Percentiles rank a stretch among this genome's conserved stretches.
Evolutionary conservation across 2,329 filamentous ascomycete species (phyloP).

Genomic region (Aspergillus sp.): DNA sequence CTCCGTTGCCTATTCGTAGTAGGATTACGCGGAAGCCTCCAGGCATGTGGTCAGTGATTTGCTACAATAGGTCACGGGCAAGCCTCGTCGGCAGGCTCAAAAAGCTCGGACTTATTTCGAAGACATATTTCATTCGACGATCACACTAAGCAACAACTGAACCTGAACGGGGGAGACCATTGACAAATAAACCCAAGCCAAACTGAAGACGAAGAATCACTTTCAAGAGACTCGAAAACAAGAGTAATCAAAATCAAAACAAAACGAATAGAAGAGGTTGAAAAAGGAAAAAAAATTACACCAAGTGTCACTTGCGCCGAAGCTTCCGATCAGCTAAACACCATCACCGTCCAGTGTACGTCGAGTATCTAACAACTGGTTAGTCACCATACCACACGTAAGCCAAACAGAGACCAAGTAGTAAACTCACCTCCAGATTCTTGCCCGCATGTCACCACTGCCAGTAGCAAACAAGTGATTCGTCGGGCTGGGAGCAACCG

Average conservation of each 20-base stretch:
- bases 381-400: slow-evolving; percentile 5
- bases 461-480: slow-evolving; percentile 89
- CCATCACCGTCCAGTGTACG: slow-evolving; percentile 32
- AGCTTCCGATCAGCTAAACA: slow-evolving; percentile 17
- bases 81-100: too few species aligned
- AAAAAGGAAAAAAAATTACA: slow-evolving; percentile 8
- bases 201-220: too few species aligned
- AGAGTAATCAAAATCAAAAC: too few species aligned
- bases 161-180: slow-evolving; percentile 1
- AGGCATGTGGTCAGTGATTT: too few species aligned
- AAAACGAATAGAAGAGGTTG: too few species aligned
- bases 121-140: too few species aligned
- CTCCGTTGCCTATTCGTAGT: too few species aligned
- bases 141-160: slow-evolving; percentile 4
- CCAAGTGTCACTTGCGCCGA: slow-evolving; percentile 26
- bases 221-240: too few species aligned
- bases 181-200: too few species aligned
- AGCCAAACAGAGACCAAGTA: not conserved
- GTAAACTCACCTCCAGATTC: slow-evolving; percentile 73
- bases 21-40: too few species aligned
- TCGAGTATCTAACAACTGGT: slow-evolving; percentile 25
- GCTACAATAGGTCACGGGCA: too few species aligned
- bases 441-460: slow-evolving; percentile 92
- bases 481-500: slow-evolving; percentile 84
- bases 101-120: too few species aligned